Conservation (phyloP, 2,329 filamentous ascomycete genomes). For the Claviceps sp. region DNA sequence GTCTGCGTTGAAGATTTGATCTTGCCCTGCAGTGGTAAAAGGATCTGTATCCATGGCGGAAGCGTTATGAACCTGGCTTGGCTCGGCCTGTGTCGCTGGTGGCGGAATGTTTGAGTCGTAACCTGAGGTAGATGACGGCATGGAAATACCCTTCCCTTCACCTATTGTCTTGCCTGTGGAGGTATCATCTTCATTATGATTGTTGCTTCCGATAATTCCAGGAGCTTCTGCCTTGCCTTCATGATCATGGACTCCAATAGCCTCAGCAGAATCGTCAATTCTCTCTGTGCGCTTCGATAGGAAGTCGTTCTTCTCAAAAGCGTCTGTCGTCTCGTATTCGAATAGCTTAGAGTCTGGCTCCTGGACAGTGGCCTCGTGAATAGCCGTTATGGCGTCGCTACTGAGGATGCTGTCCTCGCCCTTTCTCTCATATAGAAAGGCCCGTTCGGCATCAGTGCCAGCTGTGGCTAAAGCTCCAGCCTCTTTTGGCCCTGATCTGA, state of each 20-base stretch:
- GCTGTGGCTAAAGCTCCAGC: neutral
- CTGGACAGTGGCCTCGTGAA: neutral
- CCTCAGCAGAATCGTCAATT: neutral
- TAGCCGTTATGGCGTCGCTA: neutral
- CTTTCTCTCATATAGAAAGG: conserved; percentile 1
- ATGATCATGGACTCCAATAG: neutral
- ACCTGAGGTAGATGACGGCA: conserved; percentile 6
- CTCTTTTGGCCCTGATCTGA: neutral
- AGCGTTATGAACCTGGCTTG: neutral
- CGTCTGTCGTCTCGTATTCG: neutral
- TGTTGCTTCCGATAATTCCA: conserved; percentile 4
- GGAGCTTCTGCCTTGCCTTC: neutral
- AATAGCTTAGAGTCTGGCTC: neutral
- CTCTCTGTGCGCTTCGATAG: neutral
- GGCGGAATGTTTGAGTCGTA: neutral
- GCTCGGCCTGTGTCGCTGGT: neutral
- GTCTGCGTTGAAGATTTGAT: neutral
- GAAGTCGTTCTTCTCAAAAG: neutral
- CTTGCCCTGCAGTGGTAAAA: neutral
- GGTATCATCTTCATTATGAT: conserved; percentile 13
- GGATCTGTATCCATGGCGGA: neutral
- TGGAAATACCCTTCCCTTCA: conserved; percentile 20
- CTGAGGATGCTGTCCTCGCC: neutral
- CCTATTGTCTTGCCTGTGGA: conserved; percentile 29
- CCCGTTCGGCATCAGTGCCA: conserved; percentile 1